A percentile compares a stretch with the other conserved stretches of the same genome.
Conservation (phyloP, 208 protist species). For the Trypanosomatidae sp. region DNA sequence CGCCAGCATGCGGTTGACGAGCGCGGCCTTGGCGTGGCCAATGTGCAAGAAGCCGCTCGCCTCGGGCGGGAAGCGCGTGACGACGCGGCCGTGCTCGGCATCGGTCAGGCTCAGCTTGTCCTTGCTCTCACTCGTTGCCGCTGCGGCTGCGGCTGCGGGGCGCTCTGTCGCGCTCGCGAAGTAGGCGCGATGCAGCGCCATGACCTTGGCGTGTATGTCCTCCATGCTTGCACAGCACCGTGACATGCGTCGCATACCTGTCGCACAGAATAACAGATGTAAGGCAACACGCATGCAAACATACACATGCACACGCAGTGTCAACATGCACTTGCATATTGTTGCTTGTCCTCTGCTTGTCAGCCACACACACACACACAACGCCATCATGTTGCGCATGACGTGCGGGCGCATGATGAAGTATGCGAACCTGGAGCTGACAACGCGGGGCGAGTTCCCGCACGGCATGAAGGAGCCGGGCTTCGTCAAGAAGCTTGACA, state of each 20-base stretch:
- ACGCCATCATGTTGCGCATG: too few relatives aligned
- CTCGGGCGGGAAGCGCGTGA: constrained; percentile 96
- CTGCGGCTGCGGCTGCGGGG: not conserved
- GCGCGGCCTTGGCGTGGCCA: constrained; percentile 97
- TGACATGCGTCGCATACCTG: too few relatives aligned
- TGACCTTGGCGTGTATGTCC: not conserved
- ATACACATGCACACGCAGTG: too few relatives aligned
- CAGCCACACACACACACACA: too few relatives aligned
- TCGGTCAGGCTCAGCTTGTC: constrained; percentile 71
- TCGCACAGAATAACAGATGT: too few relatives aligned
- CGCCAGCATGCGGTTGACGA: constrained; percentile 97
- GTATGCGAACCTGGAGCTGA: constrained; percentile 77
- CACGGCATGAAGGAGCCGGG: constrained; percentile 85
- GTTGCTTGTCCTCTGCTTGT: too few relatives aligned
- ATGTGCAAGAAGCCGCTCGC: constrained; percentile 96
- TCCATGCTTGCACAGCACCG: too few relatives aligned
- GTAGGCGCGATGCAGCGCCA: not conserved
- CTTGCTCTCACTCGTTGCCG: constrained; percentile 11
- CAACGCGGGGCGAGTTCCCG: constrained; percentile 79
- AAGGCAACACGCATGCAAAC: too few relatives aligned
- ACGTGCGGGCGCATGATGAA: too few relatives aligned
- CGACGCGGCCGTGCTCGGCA: constrained; percentile 84
- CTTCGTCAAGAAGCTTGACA: constrained; percentile 80
- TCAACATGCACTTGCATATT: too few relatives aligned
- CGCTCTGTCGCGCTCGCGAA: not conserved